Conservation (phyloP, 495 filamentous ascomycete species). For the Hypomontagnella submonticulosa region DNA sequence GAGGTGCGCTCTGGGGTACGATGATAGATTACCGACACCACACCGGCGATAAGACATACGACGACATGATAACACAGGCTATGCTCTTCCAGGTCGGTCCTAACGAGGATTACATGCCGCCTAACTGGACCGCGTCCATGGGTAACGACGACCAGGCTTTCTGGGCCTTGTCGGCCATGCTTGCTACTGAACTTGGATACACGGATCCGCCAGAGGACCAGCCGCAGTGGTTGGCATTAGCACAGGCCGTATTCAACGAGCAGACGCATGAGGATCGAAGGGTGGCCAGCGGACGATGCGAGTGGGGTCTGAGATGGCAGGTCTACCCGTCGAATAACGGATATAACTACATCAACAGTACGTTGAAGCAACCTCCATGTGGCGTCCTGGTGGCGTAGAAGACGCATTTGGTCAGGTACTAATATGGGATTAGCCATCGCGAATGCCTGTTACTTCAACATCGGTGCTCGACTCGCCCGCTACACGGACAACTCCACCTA, state of each 20-base stretch:
- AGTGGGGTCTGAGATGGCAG: slow-evolving; percentile 83
- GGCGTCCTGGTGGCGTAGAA: not conserved
- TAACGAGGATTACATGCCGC: slow-evolving; percentile 65
- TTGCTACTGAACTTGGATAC: slow-evolving; percentile 75
- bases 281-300: slow-evolving; percentile 68
- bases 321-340: slow-evolving; percentile 78
- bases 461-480: slow-evolving; percentile 67
- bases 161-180: slow-evolving; percentile 76
- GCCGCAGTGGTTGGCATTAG: slow-evolving; percentile 75
- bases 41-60: slow-evolving; percentile 66
- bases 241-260: slow-evolving; percentile 78
- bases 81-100: slow-evolving; percentile 65
- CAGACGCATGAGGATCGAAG: slow-evolving; percentile 67
- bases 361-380: slow-evolving; percentile 41
- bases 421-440: slow-evolving; percentile 55
- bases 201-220: slow-evolving; percentile 63
- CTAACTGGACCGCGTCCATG: slow-evolving; percentile 65
- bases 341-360: slow-evolving; percentile 76
- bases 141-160: slow-evolving; percentile 84
- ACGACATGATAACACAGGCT: slow-evolving; percentile 60
- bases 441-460: slow-evolving; percentile 72
- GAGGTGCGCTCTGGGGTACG: slow-evolving; percentile 69
- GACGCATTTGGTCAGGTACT: slow-evolving; percentile 9
- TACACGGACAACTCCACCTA: slow-evolving; percentile 72
- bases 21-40: slow-evolving; percentile 70